A percentile compares a stretch with the other conserved stretches of the same genome.
Conservation (phyloP, 139 green algal species). For the Tetraselmis striata region DNA sequence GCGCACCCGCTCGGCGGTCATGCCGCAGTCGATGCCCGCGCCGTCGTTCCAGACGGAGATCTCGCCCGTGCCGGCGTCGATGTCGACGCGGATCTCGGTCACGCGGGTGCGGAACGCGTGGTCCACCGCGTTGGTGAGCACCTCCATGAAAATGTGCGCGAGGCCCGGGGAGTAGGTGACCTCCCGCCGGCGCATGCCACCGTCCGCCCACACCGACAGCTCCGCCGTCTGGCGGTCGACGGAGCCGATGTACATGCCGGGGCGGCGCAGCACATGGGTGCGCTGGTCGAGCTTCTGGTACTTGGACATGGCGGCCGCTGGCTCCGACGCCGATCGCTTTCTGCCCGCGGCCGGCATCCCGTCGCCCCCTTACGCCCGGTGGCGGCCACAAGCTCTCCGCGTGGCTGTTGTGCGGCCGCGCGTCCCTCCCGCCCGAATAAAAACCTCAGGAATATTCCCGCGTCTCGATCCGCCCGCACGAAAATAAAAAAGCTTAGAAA, state of each 20-base stretch:
- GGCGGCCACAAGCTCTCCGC: no score
- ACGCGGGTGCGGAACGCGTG: conserved; percentile 41
- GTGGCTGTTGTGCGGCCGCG: no score
- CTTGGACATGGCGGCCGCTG: no score
- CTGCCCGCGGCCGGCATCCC: no score
- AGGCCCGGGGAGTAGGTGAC: conserved; percentile 43
- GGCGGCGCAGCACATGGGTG: conserved; percentile 13
- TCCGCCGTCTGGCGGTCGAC: background rate
- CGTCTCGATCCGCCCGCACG: no score
- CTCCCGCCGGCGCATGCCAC: background rate
- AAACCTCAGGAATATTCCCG: no score
- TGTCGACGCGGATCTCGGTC: conserved; percentile 28
- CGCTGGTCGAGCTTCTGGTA: no score
- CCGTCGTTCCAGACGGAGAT: conserved; percentile 51
- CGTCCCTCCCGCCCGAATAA: no score
- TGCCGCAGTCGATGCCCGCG: conserved; percentile 40
- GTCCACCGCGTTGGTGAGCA: conserved; percentile 57
- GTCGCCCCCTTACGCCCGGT: no score
- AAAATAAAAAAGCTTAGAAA: no score
- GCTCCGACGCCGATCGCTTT: no score
- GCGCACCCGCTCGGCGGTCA: conserved; percentile 32
- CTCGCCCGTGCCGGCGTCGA: conserved; percentile 10
- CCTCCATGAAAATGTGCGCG: conserved; percentile 65
- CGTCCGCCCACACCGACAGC: background rate
- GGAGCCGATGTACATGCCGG: conserved; percentile 14